Conservation (phyloP, 768 basidiomycete genomes). For the Leucocoprinus birnbaumii region DNA sequence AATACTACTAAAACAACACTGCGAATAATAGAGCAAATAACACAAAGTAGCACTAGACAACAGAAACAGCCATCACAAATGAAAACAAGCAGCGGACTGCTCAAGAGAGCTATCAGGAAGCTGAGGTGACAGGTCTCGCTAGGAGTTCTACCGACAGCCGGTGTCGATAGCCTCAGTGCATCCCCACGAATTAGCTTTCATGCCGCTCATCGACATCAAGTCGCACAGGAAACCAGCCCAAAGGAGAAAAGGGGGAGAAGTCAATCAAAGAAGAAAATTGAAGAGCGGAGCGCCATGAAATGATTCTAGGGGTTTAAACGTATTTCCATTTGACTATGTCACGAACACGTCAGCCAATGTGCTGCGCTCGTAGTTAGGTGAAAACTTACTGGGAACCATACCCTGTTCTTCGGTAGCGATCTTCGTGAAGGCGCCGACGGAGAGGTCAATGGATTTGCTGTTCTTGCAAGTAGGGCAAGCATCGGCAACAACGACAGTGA, state of each 20-base stretch:
- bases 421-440: slow-evolving; percentile 59
- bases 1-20: no score
- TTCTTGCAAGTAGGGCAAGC: slow-evolving; percentile 78
- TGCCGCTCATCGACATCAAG: slow-evolving; percentile 13
- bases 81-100: background rate
- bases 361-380: background rate
- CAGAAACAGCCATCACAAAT: background rate
- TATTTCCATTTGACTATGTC: slow-evolving; percentile 36
- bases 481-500: slow-evolving; percentile 69
- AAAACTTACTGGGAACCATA: slow-evolving; percentile 50
- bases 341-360: slow-evolving; percentile 10
- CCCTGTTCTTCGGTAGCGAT: slow-evolving; percentile 54
- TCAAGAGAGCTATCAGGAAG: slow-evolving; percentile 5
- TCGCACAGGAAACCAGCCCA: background rate
- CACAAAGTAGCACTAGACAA: background rate
- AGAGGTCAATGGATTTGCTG: slow-evolving; percentile 70
- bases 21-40: background rate
- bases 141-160: slow-evolving; percentile 7
- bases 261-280: slow-evolving; percentile 9
- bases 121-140: background rate
- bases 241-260: slow-evolving; percentile 18
- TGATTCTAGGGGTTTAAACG: slow-evolving; percentile 29
- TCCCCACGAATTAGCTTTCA: slow-evolving; percentile 3
- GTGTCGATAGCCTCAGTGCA: slow-evolving; percentile 3
- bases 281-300: slow-evolving; percentile 17